phyloP scores from a whole-genome alignment of 139 green algal species.

The Raphidocelis subcapitata region DNA sequence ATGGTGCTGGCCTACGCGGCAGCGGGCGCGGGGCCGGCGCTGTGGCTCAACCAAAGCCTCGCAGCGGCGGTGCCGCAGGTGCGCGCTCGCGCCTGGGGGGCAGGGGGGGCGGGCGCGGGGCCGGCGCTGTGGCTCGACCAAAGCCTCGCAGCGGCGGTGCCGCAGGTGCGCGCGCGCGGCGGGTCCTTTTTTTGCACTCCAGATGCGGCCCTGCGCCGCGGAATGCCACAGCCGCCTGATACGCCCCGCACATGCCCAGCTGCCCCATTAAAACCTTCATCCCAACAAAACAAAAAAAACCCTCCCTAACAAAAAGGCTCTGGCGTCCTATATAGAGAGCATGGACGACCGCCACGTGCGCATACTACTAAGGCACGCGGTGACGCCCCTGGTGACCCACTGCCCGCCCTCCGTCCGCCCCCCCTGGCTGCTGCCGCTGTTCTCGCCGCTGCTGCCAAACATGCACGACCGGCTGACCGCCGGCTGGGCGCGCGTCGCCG shows the following conservation, averaged over 20 bases:
- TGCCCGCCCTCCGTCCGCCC: conserved; percentile 33
- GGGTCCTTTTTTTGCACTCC: background rate
- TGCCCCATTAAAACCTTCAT: no score
- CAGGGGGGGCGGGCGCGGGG: background rate
- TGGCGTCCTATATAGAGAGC: conserved; percentile 21
- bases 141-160: conserved; percentile 17
- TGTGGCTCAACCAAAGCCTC: conserved; percentile 24
- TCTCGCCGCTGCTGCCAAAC: conserved; percentile 28
- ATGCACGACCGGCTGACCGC: conserved; percentile 11
- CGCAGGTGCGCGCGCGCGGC: background rate
- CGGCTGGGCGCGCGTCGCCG: conserved; percentile 15
- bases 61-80: conserved; percentile 11
- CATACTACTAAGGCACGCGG: conserved; percentile 66
- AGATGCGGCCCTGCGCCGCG: no score
- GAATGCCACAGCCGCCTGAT: no score
- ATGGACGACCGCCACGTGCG: conserved; percentile 58
- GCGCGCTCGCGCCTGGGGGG: no score
- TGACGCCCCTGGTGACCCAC: conserved; percentile 44
- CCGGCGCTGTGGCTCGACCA: conserved; percentile 8
- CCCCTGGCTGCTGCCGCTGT: conserved; percentile 45
- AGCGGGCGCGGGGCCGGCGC: background rate
- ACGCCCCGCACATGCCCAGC: no score
- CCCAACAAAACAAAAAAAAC: no score
- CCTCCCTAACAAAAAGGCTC: no score
- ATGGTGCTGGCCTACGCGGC: conserved; percentile 26